Base-by-base conservation (phyloP, 176 grass and related monocot species). In the Phoenix dactylifera region DNA sequence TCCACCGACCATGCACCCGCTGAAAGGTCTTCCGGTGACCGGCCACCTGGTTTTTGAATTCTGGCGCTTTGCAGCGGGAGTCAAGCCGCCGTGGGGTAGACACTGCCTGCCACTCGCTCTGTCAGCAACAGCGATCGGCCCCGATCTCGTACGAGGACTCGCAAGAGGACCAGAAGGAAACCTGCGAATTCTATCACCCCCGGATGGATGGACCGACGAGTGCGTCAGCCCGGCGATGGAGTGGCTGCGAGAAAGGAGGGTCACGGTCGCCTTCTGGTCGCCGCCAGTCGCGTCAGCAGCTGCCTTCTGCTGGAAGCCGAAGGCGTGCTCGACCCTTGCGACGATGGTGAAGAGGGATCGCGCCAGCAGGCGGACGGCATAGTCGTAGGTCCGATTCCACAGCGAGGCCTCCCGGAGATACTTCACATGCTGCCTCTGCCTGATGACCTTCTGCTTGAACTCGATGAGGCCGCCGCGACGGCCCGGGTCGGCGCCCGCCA, bases 291-390 rank as follows among this genome's bases (percentile, higher is more conserved):
- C 35, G 4, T 67, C 69, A 0, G 32, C 23, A 22, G 50, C 50
- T 19, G 65, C 14, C 18, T 3, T 66, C 22, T 29, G 24, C 1
- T 86, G 70, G 4, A 83, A 23, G 26, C 51, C 70, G 71, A 95
- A 89, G 50, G 81, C 76, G 10, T 73, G 55, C 1, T 77, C 50
- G 66, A 95, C 71, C 60, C 90, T 76, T 0, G 59, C 63, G 7
- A 80, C 65, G 67, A 95, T 76, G 50, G 90, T 86, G 79, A 89
- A 95, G 70, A 89, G 59, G 58, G 90, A 80, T n/a, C 90, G 58
- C 62, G 59, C 86, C 49, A 95, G 79, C n/a, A 95, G 71, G 0
- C 86, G 86, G 15, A 89, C 55, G 24, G 73, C 75, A 70, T 86
- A 89, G 72, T 95, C 90, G 63, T 83, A 71, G 56, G 18, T 83